Evolutionary conservation across 2,329 filamentous ascomycete species (phyloP).

Genomic region (Graphilbum sp.): DNA sequence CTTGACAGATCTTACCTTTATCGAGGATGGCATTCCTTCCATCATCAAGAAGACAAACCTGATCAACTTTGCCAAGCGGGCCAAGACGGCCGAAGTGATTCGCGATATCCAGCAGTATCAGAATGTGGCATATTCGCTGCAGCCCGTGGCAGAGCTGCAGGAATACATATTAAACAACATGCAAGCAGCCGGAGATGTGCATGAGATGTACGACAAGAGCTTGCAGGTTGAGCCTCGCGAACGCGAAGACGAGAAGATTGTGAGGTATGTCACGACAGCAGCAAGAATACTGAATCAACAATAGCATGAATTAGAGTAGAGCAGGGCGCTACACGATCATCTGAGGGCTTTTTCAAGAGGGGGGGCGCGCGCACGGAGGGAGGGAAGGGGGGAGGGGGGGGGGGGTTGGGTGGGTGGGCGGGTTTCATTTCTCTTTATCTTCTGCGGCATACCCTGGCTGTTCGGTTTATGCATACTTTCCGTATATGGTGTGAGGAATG

Average conservation of each 20-base stretch:
- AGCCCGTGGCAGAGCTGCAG: constrained; percentile 79
- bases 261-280: constrained; percentile 46
- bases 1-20: constrained; percentile 92
- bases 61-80: constrained; percentile 97
- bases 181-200: constrained; percentile 86
- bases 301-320: not conserved
- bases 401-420: not conserved
- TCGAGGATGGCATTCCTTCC: constrained; percentile 90
- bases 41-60: constrained; percentile 91
- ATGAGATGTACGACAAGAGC: constrained; percentile 99
- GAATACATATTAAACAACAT: constrained; percentile 96
- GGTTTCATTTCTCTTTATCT: not conserved
- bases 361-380: no score
- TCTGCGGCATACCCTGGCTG: no score
- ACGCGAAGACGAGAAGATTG: constrained; percentile 97
- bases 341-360: no score
- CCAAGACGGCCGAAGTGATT: constrained; percentile 96
- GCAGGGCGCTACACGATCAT: no score
- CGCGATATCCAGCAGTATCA: constrained; percentile 98
- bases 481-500: not conserved
- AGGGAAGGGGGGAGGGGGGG: no score
- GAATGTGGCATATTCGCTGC: constrained; percentile 86
- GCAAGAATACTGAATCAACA: constrained; percentile 1
- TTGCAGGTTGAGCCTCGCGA: constrained; percentile 85
- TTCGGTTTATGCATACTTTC: no score